Evolutionary conservation across 768 basidiomycete species (phyloP).

Genomic region (Cystoderma amianthinum): DNA sequence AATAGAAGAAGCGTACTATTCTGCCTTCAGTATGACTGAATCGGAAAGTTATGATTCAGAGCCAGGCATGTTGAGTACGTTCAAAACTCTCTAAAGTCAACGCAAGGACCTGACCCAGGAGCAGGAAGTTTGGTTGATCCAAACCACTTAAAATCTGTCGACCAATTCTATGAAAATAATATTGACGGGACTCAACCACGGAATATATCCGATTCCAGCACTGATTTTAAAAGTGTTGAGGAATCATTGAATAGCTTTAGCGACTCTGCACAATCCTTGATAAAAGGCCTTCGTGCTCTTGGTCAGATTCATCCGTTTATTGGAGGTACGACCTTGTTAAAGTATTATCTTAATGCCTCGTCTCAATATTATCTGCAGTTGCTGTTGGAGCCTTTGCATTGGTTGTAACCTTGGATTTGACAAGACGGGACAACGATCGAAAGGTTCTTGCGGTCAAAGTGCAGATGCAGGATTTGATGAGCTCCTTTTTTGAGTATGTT

Average conservation of each 20-base stretch:
- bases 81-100: too few species aligned
- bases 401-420: constrained; percentile 31
- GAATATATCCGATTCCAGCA: not conserved
- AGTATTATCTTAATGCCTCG: too few species aligned
- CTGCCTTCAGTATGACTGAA: not conserved
- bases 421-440: constrained; percentile 34
- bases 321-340: constrained; percentile 18
- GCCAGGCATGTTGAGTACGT: too few species aligned
- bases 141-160: not conserved
- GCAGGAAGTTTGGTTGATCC: not conserved
- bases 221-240: constrained; percentile 15
- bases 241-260: constrained; percentile 18
- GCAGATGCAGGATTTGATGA: constrained; percentile 40
- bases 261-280: constrained; percentile 20
- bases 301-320: constrained; percentile 30
- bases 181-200: not conserved
- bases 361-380: constrained; percentile 17
- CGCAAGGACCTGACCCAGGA: too few species aligned
- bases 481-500: constrained; percentile 30
- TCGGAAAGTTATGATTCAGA: too few species aligned
- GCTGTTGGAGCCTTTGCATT: constrained; percentile 35
- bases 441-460: constrained; percentile 30
- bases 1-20: not conserved
- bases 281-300: constrained; percentile 24
- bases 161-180: not conserved